Evolutionary conservation across 176 grass and related monocot species (phyloP).

Genomic region (Tuctoria greenei): DNA sequence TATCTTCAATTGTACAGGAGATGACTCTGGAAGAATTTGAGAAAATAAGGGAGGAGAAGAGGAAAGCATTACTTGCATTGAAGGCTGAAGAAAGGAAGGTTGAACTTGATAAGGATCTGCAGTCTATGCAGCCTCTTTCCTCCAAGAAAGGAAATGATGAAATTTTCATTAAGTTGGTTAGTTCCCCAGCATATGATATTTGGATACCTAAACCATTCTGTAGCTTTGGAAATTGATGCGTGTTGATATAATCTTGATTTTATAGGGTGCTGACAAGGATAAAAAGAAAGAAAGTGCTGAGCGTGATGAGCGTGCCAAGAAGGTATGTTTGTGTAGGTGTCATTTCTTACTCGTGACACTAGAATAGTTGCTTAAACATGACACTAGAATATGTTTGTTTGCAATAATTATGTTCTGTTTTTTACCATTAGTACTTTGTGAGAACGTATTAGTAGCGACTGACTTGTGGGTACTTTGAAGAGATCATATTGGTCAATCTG

Average conservation of each 20-base stretch:
- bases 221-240: too few relatives aligned
- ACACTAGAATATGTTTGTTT: too few relatives aligned
- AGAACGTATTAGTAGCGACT: neutral
- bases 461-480: neutral
- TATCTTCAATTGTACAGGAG: conserved; percentile 45
- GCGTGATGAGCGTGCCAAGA: conserved; percentile 47
- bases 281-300: too few relatives aligned
- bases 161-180: conserved; percentile 87
- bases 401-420: neutral
- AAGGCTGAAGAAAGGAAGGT: conserved; percentile 85
- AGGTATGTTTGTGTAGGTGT: conserved; percentile 54
- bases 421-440: neutral
- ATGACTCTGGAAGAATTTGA: conserved; percentile 94
- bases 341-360: neutral
- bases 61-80: conserved; percentile 67
- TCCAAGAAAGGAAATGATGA: conserved; percentile 65
- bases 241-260: too few relatives aligned
- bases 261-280: too few relatives aligned
- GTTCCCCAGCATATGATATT: neutral
- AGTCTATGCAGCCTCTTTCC: conserved; percentile 71
- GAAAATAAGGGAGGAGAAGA: conserved; percentile 77
- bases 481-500: neutral
- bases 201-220: too few relatives aligned
- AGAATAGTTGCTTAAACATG: neutral
- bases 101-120: conserved; percentile 82